Base-by-base conservation (phyloP, 495 filamentous ascomycete genomes). In the Penicillium cinerascens region DNA sequence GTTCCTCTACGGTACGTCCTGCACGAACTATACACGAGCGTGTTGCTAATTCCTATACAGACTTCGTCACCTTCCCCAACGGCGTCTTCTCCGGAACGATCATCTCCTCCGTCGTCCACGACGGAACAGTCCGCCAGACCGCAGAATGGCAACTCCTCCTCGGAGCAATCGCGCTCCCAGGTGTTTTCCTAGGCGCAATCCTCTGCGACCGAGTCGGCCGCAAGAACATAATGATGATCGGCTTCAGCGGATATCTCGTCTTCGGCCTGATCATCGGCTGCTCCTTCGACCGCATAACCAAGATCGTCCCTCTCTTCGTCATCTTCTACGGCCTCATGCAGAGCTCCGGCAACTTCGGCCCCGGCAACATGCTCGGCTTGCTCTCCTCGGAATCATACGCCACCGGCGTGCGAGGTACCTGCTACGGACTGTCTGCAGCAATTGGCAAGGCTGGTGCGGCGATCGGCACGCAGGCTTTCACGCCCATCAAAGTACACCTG, bases 301-400 rank as follows among this genome's bases (percentile, higher is more conserved):
- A 77, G 42, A 77, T 80, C 40, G 49, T 77, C 0, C 78, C 78
- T 2, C 66, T 79, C 9, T 81, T 81, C 61, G 70, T 81, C n/a
- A 61, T 80, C 29, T 74, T 80, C 51, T 81, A 80, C 56, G 78
- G 76, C 4, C 61, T 81, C 6, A 77, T 81, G 75, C 69, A 73
- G 22, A 74, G 70, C 38, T 75, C 63, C 7, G 77, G 77, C n/a
- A 78, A 80, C 41, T 54, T 79, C 6, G 78, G 78, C 1, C 78
- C 78, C 0, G 78, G 78, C 0, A 73, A 78, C 41, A 78, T 77
- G 72, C 63, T 80, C 13, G 77, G 76, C 4, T 57, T 81, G 3
- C 44, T 78, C 0, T 78, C 76, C 0, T 78, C 75, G 0, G 78
- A 81, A 44, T 65, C 68, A 7, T 81, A 78, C 45, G 72, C 77